Evolutionary conservation across 2,329 filamentous ascomycete species (phyloP).

Genomic region (Trichoderma oligosporum): DNA sequence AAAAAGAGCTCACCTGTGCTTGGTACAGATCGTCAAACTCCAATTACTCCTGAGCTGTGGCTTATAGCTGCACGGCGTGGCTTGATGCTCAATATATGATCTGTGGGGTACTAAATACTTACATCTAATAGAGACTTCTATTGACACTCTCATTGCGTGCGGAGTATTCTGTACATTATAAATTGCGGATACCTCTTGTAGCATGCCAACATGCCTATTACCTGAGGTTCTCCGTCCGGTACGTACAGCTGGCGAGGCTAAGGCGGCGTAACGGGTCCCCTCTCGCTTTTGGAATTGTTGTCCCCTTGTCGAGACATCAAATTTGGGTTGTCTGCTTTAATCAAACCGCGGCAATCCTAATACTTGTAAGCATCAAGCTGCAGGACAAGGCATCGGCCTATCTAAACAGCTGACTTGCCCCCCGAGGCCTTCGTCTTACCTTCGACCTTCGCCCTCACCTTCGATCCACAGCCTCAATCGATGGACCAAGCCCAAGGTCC

Average conservation of each 20-base stretch:
- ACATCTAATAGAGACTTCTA: too few relatives aligned
- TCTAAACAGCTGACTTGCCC: constrained; percentile 1
- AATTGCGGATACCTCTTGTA: too few relatives aligned
- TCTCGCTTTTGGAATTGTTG: constrained; percentile 19
- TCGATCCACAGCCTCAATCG: constrained; percentile 15
- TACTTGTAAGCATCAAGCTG: neutral
- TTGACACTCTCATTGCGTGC: too few relatives aligned
- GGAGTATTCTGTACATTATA: constrained; percentile 15
- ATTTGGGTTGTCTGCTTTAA: neutral
- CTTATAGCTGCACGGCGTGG: constrained; percentile 10
- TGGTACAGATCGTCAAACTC: neutral
- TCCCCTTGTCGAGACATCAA: constrained; percentile 18
- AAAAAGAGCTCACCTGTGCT: too few relatives aligned
- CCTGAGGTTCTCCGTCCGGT: neutral
- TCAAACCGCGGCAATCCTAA: constrained; percentile 1
- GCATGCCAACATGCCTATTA: too few relatives aligned
- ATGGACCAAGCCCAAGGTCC: constrained; percentile 18
- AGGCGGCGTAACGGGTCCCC: constrained; percentile 17
- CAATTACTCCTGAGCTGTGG: neutral
- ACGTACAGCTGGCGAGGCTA: neutral
- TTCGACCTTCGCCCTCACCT: neutral
- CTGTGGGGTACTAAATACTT: constrained; percentile 4
- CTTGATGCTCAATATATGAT: constrained; percentile 5
- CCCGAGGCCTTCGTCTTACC: neutral
- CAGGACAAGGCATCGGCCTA: constrained; percentile 6